Percentiles rank a stretch among this genome's conserved stretches.
Conservation (phyloP, 768 basidiomycete species). For the Gautieria morchelliformis region DNA sequence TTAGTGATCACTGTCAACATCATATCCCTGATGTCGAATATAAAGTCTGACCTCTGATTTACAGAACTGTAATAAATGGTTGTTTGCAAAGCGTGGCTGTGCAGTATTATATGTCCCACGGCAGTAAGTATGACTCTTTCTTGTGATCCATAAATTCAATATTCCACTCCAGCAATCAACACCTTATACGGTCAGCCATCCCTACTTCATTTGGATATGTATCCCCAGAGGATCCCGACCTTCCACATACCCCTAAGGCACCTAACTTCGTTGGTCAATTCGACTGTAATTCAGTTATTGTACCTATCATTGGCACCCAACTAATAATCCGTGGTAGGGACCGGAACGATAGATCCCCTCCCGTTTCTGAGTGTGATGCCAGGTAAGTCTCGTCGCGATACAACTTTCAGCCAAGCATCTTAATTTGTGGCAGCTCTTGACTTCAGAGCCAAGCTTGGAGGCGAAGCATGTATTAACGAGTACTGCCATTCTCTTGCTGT, state of each 20-base stretch:
- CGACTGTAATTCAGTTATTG: constrained; percentile 26
- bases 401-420: background rate
- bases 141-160: background rate
- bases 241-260: constrained; percentile 15
- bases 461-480: constrained; percentile 58
- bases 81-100: constrained; percentile 57
- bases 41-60: background rate
- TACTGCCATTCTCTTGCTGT: constrained; percentile 67
- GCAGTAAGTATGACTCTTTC: constrained; percentile 26
- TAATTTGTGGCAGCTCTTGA: constrained; percentile 40
- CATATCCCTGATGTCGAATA: background rate
- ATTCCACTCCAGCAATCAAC: constrained; percentile 43
- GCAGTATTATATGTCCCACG: constrained; percentile 69
- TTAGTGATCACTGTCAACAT: constrained; percentile 23
- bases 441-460: constrained; percentile 67
- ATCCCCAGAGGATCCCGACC: constrained; percentile 31
- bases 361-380: constrained; percentile 44
- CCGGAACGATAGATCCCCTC: constrained; percentile 49
- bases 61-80: constrained; percentile 84
- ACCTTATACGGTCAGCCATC: constrained; percentile 47
- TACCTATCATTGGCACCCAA: background rate
- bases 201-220: constrained; percentile 47
- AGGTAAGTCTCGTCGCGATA: constrained; percentile 28
- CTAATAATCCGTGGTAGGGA: constrained; percentile 33
- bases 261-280: constrained; percentile 41